These are phyloP conservation scores for Amoebophrya sp. DNA, from an alignment of 169 alveolate species.

Conservation along the genomic window DNA sequence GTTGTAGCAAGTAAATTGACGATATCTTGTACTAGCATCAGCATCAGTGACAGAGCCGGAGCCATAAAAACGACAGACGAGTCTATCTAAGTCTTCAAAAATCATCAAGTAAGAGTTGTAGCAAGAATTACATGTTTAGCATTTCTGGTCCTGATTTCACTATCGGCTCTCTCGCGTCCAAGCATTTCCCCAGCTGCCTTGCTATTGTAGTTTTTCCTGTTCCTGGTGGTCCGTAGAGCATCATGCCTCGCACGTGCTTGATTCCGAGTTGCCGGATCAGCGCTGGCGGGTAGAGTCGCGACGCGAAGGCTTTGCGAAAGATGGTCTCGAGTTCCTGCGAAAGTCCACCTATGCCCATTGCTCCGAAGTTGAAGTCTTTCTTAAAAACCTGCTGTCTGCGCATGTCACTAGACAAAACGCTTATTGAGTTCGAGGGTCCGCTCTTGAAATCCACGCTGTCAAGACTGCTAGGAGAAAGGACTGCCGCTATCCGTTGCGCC, in stretches of 20 bases:
- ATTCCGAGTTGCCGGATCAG: slow-evolving; percentile 93
- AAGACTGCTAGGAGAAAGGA: neutral
- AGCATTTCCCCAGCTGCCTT: slow-evolving; percentile 47
- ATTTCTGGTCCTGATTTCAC: slow-evolving; percentile 75
- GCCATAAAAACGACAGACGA: too few species aligned
- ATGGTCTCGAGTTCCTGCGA: slow-evolving; percentile 86
- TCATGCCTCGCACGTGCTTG: slow-evolving; percentile 93
- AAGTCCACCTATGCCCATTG: slow-evolving; percentile 80
- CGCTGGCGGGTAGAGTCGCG: slow-evolving; percentile 95
- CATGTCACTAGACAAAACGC: neutral
- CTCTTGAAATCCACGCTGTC: neutral
- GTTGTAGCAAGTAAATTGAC: too few species aligned
- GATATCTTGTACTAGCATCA: too few species aligned
- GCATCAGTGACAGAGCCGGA: too few species aligned
- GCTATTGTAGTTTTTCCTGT: slow-evolving; percentile 99
- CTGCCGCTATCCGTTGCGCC: neutral
- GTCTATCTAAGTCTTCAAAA: too few species aligned
- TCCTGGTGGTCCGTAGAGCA: slow-evolving; percentile 99
- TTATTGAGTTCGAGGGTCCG: neutral
- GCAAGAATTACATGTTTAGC: slow-evolving; percentile 68
- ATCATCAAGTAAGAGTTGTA: too few species aligned
- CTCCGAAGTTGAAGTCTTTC: slow-evolving; percentile 79
- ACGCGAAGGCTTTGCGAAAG: slow-evolving; percentile 98
- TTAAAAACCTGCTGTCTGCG: slow-evolving; percentile 48
- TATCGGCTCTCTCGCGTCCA: slow-evolving; percentile 42